Percentiles rank a stretch among this genome's conserved stretches.
Evolutionary conservation across 208 protist species (phyloP).

Genomic region (Lotmaria passim): DNA sequence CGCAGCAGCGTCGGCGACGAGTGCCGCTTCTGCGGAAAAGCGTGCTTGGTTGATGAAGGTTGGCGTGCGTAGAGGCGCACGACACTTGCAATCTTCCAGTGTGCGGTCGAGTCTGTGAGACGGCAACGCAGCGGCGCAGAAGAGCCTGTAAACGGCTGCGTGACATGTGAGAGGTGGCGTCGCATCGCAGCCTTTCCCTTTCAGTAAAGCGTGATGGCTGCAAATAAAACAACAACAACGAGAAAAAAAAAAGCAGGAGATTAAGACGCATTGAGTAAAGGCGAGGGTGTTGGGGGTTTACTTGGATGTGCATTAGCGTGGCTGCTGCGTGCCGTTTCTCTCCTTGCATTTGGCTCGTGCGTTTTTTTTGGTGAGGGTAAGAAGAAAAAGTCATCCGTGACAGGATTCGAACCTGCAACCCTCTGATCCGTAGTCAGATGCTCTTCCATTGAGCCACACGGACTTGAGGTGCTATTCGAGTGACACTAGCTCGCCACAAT

Average conservation of each 20-base stretch:
- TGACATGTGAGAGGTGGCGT: neutral
- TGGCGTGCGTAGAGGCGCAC: neutral
- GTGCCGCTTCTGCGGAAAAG: neutral
- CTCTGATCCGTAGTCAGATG: constrained; percentile 92
- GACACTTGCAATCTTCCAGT: neutral
- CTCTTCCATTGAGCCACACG: constrained; percentile 92
- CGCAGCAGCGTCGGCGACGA: neutral
- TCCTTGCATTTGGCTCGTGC: neutral
- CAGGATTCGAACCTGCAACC: constrained; percentile 92
- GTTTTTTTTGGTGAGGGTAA: neutral
- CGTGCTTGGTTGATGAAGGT: neutral
- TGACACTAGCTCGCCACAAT: too few relatives aligned
- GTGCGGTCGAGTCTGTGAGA: neutral
- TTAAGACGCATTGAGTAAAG: neutral
- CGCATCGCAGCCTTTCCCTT: neutral
- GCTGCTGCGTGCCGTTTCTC: neutral
- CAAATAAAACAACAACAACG: neutral
- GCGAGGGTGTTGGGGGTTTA: neutral
- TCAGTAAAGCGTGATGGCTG: too few relatives aligned
- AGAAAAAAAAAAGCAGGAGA: neutral
- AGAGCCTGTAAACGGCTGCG: neutral
- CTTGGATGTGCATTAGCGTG: too few relatives aligned
- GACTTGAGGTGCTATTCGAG: constrained; percentile 33
- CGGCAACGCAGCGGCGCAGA: neutral
- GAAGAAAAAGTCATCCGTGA: constrained; percentile 79